phyloP scores from a whole-genome alignment of 2,329 filamentous ascomycete species.

The Trichoderma oligosporum region DNA sequence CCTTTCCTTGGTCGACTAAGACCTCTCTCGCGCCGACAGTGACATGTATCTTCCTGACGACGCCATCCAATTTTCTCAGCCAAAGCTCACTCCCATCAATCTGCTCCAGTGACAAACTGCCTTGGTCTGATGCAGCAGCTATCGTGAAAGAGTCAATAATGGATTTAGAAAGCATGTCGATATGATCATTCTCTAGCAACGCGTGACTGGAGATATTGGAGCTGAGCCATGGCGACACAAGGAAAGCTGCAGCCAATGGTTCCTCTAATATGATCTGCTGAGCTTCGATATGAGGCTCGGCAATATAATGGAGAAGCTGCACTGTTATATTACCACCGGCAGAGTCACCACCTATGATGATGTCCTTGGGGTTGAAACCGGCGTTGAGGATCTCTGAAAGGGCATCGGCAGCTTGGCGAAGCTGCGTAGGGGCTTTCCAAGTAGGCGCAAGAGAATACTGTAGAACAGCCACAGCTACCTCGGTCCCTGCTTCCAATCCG shows the following conservation, averaged over 20 bases:
- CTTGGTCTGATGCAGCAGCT: conserved; percentile 13
- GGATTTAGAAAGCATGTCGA: conserved; percentile 33
- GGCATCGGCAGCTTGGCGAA: conserved; percentile 32
- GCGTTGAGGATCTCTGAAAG: conserved; percentile 30
- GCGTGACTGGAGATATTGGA: conserved; percentile 23
- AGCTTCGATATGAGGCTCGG: conserved; percentile 30
- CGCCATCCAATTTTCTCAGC: conserved; percentile 27
- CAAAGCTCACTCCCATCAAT: conserved; percentile 30
- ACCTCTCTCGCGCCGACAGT: conserved; percentile 34
- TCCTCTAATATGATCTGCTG: conserved; percentile 24
- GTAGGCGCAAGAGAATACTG: conserved; percentile 35
- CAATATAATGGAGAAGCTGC: conserved; percentile 33
- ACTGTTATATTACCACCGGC: conserved; percentile 35
- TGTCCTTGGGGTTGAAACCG: conserved; percentile 30
- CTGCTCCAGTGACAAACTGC: conserved; percentile 28
- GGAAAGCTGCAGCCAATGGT: conserved; percentile 31
- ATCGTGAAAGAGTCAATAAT: conserved; percentile 18
- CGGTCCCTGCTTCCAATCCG: conserved; percentile 22
- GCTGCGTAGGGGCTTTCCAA: conserved; percentile 31
- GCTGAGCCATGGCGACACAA: conserved; percentile 35
- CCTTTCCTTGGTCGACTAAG: conserved; percentile 30
- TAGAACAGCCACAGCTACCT: conserved; percentile 33
- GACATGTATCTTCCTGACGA: conserved; percentile 30
- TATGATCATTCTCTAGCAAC: conserved; percentile 27
- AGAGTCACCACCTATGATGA: conserved; percentile 38